Evolutionary conservation across 495 filamentous ascomycete genomes (phyloP).

Genomic region (Neurospora sp.): DNA sequence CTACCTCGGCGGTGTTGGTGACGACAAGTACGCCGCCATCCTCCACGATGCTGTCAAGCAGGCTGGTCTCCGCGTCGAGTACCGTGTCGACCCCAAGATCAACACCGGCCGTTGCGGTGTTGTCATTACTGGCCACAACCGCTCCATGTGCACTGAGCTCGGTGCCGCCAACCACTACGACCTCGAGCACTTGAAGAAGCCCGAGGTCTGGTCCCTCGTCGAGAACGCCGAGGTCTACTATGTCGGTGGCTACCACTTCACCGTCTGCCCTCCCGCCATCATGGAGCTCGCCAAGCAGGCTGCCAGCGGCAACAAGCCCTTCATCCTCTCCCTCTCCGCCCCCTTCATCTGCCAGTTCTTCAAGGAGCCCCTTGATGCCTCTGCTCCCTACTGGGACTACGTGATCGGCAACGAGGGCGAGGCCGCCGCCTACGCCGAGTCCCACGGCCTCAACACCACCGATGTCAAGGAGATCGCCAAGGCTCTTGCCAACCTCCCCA

Average conservation of each 20-base stretch:
- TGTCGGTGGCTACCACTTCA: slow-evolving; percentile 73
- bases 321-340: slow-evolving; percentile 82
- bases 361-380: slow-evolving; percentile 84
- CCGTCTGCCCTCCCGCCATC: slow-evolving; percentile 81
- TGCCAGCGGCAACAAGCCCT: slow-evolving; percentile 76
- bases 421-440: slow-evolving; percentile 73
- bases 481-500: slow-evolving; percentile 74
- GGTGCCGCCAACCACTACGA: slow-evolving; percentile 96
- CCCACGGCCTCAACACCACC: slow-evolving; percentile 58
- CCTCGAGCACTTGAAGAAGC: slow-evolving; percentile 82
- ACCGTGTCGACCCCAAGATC: slow-evolving; percentile 71
- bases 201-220: slow-evolving; percentile 82
- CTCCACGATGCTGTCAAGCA: slow-evolving; percentile 67
- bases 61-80: slow-evolving; percentile 83
- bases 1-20: slow-evolving; percentile 87
- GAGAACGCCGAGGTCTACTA: slow-evolving; percentile 84
- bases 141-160: slow-evolving; percentile 89
- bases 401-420: slow-evolving; percentile 96
- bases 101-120: slow-evolving; percentile 92
- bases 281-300: slow-evolving; percentile 84
- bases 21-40: slow-evolving; percentile 82
- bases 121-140: slow-evolving; percentile 89
- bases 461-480: slow-evolving; percentile 84
- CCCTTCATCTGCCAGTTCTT: slow-evolving; percentile 97
- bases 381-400: slow-evolving; percentile 87